Percentiles rank a stretch among this genome's conserved stretches.
Evolutionary conservation across 108 stramenopile genomes (phyloP).

Genomic region (Aurantiochytrium sp.): DNA sequence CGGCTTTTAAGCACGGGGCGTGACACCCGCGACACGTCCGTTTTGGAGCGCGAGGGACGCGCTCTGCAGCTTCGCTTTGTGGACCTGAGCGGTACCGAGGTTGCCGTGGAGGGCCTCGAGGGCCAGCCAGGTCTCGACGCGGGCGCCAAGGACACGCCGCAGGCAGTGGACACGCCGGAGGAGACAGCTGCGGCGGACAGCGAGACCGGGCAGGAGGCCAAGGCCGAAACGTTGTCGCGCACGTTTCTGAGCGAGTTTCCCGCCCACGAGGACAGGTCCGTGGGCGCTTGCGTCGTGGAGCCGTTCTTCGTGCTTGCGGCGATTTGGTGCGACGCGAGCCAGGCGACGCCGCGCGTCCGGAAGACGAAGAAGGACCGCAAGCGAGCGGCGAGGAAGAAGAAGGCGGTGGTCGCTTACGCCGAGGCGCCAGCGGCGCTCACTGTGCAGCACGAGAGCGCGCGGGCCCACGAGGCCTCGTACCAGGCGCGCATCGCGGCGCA

Average conservation of each 20-base stretch:
- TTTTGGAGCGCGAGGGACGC: background rate
- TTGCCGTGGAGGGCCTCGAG: background rate
- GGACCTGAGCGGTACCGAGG: background rate
- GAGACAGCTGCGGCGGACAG: no score
- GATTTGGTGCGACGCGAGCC: background rate
- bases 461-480: background rate
- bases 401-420: background rate
- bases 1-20: background rate
- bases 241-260: background rate
- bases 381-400: background rate
- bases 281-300: background rate
- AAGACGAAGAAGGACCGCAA: background rate
- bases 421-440: background rate
- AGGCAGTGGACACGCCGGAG: no score
- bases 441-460: background rate
- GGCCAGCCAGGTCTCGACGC: no score
- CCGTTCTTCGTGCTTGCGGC: background rate
- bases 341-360: background rate
- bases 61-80: background rate
- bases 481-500: background rate
- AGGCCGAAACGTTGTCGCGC: no score
- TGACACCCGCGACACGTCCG: background rate
- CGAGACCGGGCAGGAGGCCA: no score
- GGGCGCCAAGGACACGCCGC: no score
- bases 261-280: background rate